A percentile compares a stretch with the other conserved stretches of the same genome.
These are phyloP conservation scores for Paramyrothecium roridum DNA, from an alignment of 2,329 filamentous ascomycete species.

Conservation along the genomic window DNA sequence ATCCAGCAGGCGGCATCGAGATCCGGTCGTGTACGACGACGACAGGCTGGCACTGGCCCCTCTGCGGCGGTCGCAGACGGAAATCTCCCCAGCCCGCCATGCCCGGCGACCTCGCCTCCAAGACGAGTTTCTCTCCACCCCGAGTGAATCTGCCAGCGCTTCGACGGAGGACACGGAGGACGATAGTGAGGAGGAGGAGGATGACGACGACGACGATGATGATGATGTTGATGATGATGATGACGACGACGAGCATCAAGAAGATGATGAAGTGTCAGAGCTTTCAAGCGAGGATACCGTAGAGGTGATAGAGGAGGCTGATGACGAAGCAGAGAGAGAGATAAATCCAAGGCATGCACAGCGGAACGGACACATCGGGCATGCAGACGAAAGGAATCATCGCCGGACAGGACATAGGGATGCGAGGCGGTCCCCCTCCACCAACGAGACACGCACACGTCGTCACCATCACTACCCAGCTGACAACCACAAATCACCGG, in stretches of 20 bases:
- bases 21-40: conserved; percentile 21
- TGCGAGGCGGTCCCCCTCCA: conserved; percentile 14
- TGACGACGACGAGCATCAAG: not conserved
- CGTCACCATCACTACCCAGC: conserved; percentile 13
- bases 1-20: conserved; percentile 21
- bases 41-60: conserved; percentile 1
- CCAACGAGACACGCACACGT: conserved; percentile 19
- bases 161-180: not conserved
- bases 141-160: conserved; percentile 5
- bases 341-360: not conserved
- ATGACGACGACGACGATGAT: conserved; percentile 16
- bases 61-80: conserved; percentile 5
- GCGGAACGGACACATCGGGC: not conserved
- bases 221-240: conserved; percentile 7
- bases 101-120: not conserved
- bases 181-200: not conserved
- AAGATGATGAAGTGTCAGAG: not conserved
- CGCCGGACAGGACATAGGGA: conserved; percentile 15
- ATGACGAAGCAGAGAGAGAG: conserved; percentile 11
- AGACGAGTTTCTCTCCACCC: not conserved
- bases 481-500: conserved; percentile 23
- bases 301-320: conserved; percentile 23
- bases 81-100: not conserved
- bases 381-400: conserved; percentile 12
- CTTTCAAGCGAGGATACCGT: conserved; percentile 7